Evolutionary conservation across 768 basidiomycete species (phyloP).

Genomic region (Rhodocollybia butyracea): DNA sequence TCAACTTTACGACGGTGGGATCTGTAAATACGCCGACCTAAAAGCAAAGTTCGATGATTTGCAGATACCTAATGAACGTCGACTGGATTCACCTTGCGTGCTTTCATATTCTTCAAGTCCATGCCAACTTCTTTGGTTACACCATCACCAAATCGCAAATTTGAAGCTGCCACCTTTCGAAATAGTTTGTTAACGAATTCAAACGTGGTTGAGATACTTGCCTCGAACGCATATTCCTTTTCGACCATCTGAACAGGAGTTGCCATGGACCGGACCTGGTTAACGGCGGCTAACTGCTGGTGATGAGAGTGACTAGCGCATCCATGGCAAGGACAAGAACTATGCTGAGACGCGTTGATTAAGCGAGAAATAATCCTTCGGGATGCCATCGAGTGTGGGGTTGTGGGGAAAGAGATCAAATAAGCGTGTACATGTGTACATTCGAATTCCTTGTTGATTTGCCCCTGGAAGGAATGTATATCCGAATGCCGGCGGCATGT

Average conservation of each 20-base stretch:
- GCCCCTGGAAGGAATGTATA: no score
- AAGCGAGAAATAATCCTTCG: constrained; percentile 67
- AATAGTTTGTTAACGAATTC: background rate
- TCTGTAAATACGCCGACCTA: constrained; percentile 96
- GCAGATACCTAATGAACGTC: no score
- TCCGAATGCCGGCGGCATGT: no score
- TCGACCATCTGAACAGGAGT: constrained; percentile 69
- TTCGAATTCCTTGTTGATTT: no score
- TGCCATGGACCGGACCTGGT: constrained; percentile 69
- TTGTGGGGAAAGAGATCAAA: background rate
- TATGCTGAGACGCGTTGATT: constrained; percentile 71
- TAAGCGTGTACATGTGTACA: background rate
- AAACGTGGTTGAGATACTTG: constrained; percentile 18
- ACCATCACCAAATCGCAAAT: constrained; percentile 86
- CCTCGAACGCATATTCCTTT: constrained; percentile 94
- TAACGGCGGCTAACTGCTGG: constrained; percentile 44
- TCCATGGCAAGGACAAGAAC: constrained; percentile 78
- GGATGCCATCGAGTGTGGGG: constrained; percentile 37
- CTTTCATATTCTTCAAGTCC: constrained; percentile 93
- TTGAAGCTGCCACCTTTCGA: constrained; percentile 75
- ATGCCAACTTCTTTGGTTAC: constrained; percentile 90
- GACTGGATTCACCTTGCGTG: constrained; percentile 83
- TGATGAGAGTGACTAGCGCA: constrained; percentile 41
- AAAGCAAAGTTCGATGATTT: background rate
- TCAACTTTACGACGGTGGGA: constrained; percentile 74